Conservation (phyloP, 2,329 filamentous ascomycete species). For the Hymenoscyphus repandus region DNA sequence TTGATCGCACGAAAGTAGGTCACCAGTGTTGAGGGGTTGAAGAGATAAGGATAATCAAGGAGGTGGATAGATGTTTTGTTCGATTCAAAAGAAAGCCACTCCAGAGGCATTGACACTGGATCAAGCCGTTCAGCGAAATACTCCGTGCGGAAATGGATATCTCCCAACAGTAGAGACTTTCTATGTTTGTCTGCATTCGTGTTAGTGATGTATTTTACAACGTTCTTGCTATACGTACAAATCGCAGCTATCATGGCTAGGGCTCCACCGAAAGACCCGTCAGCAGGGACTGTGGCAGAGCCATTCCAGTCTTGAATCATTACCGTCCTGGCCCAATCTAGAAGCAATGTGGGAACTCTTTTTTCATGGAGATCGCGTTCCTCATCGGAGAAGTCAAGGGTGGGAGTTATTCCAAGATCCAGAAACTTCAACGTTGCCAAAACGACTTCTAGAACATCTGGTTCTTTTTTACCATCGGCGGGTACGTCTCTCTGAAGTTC, state of each 20-base stretch:
- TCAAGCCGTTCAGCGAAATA: conserved; percentile 75
- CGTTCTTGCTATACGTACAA: conserved; percentile 47
- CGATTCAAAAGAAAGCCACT: conserved; percentile 59
- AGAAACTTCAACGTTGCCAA: conserved; percentile 39
- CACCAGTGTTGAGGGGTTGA: conserved; percentile 66
- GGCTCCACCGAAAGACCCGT: conserved; percentile 70
- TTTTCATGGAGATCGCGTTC: conserved; percentile 54
- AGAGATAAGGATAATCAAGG: conserved; percentile 75
- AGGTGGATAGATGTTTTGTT: conserved; percentile 66
- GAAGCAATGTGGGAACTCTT: conserved; percentile 48
- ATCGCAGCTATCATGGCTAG: conserved; percentile 68
- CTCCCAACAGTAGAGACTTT: conserved; percentile 57
- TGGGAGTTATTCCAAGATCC: conserved; percentile 25
- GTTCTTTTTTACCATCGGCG: conserved; percentile 17
- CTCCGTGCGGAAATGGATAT: conserved; percentile 67
- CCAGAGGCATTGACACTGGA: conserved; percentile 65
- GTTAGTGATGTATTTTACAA: conserved; percentile 8
- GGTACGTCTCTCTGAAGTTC: conserved; percentile 24
- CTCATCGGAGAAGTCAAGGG: conserved; percentile 43
- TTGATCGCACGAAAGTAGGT: conserved; percentile 86
- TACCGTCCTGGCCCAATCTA: conserved; percentile 71
- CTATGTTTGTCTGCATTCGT: conserved; percentile 51
- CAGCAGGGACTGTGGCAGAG: conserved; percentile 61
- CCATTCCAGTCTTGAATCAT: conserved; percentile 80
- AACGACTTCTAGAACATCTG: conserved; percentile 23